Conservation (phyloP, 2,329 filamentous ascomycete species). For the Talaromyces sp. region DNA sequence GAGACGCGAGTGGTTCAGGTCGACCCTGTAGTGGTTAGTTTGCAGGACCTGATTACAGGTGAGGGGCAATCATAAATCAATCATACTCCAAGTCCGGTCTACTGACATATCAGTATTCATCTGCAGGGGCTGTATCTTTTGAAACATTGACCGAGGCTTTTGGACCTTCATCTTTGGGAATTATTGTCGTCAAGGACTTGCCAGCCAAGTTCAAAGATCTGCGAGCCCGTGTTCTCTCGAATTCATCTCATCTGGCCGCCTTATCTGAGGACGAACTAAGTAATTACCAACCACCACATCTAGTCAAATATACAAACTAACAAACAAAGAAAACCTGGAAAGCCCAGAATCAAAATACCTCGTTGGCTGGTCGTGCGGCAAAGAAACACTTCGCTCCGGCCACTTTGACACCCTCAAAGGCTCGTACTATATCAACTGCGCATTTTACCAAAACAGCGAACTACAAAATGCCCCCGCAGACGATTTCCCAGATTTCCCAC, state of each 20-base stretch:
- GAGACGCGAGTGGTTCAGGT: slow-evolving; percentile 18
- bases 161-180: slow-evolving; percentile 83
- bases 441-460: slow-evolving; percentile 44
- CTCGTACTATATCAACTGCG: slow-evolving; percentile 61
- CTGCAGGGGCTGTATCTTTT: slow-evolving; percentile 37
- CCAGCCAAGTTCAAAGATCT: slow-evolving; percentile 67
- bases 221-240: slow-evolving; percentile 71
- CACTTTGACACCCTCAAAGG: slow-evolving; percentile 61
- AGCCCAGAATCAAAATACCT: slow-evolving; percentile 52
- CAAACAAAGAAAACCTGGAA: slow-evolving; percentile 34
- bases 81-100: not conserved
- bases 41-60: slow-evolving; percentile 47
- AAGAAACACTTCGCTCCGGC: slow-evolving; percentile 59
- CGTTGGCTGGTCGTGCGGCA: slow-evolving; percentile 61
- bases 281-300: slow-evolving; percentile 41
- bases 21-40: slow-evolving; percentile 44
- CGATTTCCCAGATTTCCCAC: slow-evolving; percentile 59
- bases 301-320: slow-evolving; percentile 31
- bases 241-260: slow-evolving; percentile 83
- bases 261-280: slow-evolving; percentile 68
- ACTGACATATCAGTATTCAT: not conserved
- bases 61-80: slow-evolving; percentile 10
- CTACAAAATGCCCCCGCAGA: slow-evolving; percentile 35
- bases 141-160: slow-evolving; percentile 62
- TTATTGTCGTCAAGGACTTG: slow-evolving; percentile 87